These are phyloP conservation scores for Coemansia reversa DNA, from an alignment of 192 early-diverging fungal species.

Conservation along the genomic window DNA sequence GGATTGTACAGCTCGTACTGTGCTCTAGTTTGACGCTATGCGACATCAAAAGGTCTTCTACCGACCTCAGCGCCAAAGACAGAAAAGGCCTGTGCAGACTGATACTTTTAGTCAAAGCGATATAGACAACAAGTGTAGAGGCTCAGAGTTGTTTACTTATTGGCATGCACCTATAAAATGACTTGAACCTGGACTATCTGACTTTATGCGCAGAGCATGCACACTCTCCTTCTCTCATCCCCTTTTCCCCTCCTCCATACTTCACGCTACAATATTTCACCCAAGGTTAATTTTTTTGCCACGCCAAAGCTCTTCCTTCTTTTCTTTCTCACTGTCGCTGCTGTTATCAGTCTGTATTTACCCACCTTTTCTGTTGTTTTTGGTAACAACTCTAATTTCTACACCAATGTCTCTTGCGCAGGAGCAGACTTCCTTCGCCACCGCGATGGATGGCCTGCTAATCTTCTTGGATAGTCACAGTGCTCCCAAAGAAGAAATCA, in stretches of 20 bases:
- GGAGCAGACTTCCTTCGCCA: background rate
- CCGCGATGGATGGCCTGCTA: background rate
- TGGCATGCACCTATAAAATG: background rate
- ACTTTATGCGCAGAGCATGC: background rate
- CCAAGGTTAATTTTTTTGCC: background rate
- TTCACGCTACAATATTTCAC: background rate
- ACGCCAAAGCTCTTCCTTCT: background rate
- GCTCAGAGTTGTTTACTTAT: background rate
- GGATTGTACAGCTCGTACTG: too few relatives aligned
- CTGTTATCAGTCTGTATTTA: background rate
- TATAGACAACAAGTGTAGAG: background rate
- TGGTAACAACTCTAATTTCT: background rate
- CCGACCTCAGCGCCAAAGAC: background rate
- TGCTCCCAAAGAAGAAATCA: background rate
- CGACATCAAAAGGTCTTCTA: background rate
- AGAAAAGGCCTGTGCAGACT: background rate
- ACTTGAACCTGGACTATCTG: too few relatives aligned
- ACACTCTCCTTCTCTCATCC: background rate
- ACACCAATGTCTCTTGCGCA: background rate
- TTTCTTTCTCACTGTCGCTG: background rate
- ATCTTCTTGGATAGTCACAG: background rate
- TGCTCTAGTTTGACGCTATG: background rate
- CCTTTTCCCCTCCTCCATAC: background rate
- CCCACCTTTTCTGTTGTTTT: background rate
- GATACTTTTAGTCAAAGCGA: background rate